phyloP scores from a whole-genome alignment of 148 eudicot genomes.

The Amaranthus cruentus region DNA sequence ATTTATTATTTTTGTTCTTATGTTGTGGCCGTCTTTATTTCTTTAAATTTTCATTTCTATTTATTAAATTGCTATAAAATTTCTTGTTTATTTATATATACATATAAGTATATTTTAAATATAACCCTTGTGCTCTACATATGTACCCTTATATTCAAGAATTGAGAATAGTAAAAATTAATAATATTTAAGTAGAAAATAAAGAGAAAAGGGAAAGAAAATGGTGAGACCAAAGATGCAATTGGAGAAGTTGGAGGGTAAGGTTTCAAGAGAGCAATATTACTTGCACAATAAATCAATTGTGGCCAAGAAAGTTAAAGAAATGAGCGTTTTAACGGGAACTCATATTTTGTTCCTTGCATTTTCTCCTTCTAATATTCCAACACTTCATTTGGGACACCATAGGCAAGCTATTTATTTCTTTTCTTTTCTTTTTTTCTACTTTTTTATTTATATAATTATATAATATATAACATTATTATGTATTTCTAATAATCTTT shows the following conservation, averaged over 20 bases:
- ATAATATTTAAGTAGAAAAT: background rate
- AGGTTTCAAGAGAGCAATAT: conserved; percentile 25
- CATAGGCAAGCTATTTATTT: conserved; percentile 14
- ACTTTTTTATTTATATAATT: background rate
- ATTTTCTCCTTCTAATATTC: conserved; percentile 29
- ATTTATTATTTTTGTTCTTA: too few species aligned
- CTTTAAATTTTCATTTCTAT: background rate
- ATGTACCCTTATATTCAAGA: too few species aligned
- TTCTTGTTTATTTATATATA: background rate
- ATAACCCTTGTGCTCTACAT: too few species aligned
- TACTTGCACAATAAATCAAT: conserved; percentile 19
- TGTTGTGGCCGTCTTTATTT: background rate
- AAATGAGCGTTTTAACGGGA: conserved; percentile 26
- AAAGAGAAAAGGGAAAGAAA: background rate
- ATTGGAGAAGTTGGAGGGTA: conserved; percentile 28
- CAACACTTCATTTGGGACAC: conserved; percentile 23
- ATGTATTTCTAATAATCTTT: background rate
- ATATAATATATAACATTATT: background rate
- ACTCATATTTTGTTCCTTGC: conserved; percentile 24
- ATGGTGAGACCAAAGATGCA: conserved; percentile 38
- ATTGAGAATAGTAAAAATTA: too few species aligned
- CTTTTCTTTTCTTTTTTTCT: background rate
- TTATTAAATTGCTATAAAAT: background rate
- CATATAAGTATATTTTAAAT: background rate
- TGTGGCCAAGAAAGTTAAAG: conserved; percentile 23